Evolutionary conservation across 345 rosid species (phyloP).

Genomic region (Gossypium rotundifolium): DNA sequence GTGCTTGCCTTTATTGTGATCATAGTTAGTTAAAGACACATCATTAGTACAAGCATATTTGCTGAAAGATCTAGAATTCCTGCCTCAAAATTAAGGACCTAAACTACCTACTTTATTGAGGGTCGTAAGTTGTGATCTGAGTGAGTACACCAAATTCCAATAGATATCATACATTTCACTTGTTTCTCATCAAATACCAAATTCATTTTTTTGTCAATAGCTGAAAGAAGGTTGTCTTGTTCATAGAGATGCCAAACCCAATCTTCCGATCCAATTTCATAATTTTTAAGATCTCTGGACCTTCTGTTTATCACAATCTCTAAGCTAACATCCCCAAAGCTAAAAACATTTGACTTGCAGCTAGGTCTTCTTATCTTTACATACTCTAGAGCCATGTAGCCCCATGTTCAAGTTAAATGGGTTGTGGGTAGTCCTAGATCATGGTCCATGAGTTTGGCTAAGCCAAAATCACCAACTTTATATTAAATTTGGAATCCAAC

Average conservation of each 20-base stretch:
- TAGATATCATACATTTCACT: conserved; percentile 30
- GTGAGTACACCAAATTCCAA: conserved; percentile 59
- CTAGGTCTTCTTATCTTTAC: conserved; percentile 12
- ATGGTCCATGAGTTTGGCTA: conserved; percentile 28
- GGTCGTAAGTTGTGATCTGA: conserved; percentile 40
- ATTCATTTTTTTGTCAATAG: conserved; percentile 25
- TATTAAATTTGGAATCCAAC: conserved; percentile 44
- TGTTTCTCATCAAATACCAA: conserved; percentile 30
- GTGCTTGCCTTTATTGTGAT: too few species aligned
- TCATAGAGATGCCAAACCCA: conserved; percentile 44
- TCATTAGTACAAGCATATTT: conserved; percentile 35
- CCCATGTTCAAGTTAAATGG: conserved; percentile 19
- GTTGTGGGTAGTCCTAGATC: conserved; percentile 24
- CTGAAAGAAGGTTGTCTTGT: conserved; percentile 13
- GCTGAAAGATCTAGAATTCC: conserved; percentile 33
- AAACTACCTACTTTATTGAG: conserved; percentile 42
- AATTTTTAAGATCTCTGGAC: conserved; percentile 20
- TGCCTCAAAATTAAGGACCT: conserved; percentile 24
- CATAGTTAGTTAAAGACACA: too few species aligned
- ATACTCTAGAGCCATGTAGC: conserved; percentile 28
- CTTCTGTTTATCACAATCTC: conserved; percentile 36
- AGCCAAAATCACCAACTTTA: conserved; percentile 50
- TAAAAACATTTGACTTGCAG: conserved; percentile 37
- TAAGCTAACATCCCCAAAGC: conserved; percentile 37
- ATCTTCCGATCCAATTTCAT: conserved; percentile 29